These are phyloP conservation scores for Fusarium piperis DNA, from an alignment of 2,329 filamentous ascomycete species.

Conservation along the genomic window DNA sequence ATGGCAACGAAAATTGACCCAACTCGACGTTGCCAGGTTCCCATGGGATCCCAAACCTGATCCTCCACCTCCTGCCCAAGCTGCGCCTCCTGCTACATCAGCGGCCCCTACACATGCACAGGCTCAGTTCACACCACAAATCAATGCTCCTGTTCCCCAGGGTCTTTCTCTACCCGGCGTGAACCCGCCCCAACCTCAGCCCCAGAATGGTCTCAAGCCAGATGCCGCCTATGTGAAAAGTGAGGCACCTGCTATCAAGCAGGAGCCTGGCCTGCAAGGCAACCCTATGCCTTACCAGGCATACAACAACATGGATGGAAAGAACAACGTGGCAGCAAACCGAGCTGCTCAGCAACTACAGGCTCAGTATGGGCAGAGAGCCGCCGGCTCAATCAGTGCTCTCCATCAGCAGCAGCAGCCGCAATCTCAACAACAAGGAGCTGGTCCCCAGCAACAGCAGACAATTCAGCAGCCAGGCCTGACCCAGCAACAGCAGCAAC, in stretches of 20 bases:
- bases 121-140: conserved; percentile 46
- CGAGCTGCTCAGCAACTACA: conserved; percentile 67
- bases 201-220: conserved; percentile 53
- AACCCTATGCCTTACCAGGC: conserved; percentile 47
- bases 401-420: conserved; percentile 56
- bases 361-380: conserved; percentile 69
- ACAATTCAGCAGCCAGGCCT: conserved; percentile 40
- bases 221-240: conserved; percentile 59
- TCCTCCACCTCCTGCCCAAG: conserved; percentile 53
- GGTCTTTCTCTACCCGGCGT: conserved; percentile 45
- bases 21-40: conserved; percentile 85
- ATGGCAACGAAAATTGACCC: conserved; percentile 93
- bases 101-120: conserved; percentile 43
- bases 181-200: conserved; percentile 37
- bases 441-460: conserved; percentile 45
- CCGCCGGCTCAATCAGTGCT: conserved; percentile 73
- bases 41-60: conserved; percentile 94
- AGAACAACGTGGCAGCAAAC: conserved; percentile 58
- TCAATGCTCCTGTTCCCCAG: conserved; percentile 26
- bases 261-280: conserved; percentile 53
- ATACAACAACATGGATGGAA: conserved; percentile 47
- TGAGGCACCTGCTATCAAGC: conserved; percentile 57
- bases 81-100: conserved; percentile 42
- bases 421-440: conserved; percentile 39
- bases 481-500: conserved; percentile 44